phyloP scores from a whole-genome alignment of 352 stramenopile species.

The Phytopythium delawarense region DNA sequence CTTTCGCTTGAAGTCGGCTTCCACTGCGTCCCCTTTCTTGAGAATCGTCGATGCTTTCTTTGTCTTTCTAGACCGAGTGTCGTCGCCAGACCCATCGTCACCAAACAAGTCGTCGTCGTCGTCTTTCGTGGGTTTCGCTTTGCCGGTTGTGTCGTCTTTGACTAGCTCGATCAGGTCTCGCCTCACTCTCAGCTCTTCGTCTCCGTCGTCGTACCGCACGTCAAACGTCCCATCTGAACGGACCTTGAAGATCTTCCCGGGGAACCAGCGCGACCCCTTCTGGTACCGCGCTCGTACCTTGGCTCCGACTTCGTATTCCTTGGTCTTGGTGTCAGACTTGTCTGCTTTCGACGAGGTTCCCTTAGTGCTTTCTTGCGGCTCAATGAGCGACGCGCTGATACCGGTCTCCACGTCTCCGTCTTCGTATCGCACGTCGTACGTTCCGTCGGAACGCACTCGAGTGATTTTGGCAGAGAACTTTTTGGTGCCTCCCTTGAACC shows the following conservation, averaged over 20 bases:
- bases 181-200: slow-evolving; percentile 34
- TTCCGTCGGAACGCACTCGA: slow-evolving; percentile 24
- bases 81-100: slow-evolving; percentile 20
- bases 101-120: slow-evolving; percentile 22
- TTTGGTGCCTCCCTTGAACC: slow-evolving; percentile 12
- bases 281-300: slow-evolving; percentile 38
- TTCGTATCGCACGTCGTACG: slow-evolving; percentile 33
- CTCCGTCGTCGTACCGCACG: slow-evolving; percentile 62
- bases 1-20: slow-evolving; percentile 36
- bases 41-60: background rate
- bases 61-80: slow-evolving; percentile 6
- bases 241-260: slow-evolving; percentile 36
- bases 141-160: background rate
- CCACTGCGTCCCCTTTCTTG: slow-evolving; percentile 23
- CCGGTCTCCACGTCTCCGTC: slow-evolving; percentile 29
- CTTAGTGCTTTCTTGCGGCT: background rate
- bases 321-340: slow-evolving; percentile 6
- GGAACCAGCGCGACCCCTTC: slow-evolving; percentile 27
- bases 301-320: slow-evolving; percentile 23
- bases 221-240: slow-evolving; percentile 58
- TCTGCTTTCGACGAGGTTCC: background rate
- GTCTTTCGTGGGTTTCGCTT: slow-evolving; percentile 11
- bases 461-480: slow-evolving; percentile 21
- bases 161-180: slow-evolving; percentile 16
- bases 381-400: slow-evolving; percentile 11